Percentiles rank a stretch among this genome's conserved stretches.
phyloP scores from a whole-genome alignment of 495 filamentous ascomycete species.

The Oidiodendron maius region DNA sequence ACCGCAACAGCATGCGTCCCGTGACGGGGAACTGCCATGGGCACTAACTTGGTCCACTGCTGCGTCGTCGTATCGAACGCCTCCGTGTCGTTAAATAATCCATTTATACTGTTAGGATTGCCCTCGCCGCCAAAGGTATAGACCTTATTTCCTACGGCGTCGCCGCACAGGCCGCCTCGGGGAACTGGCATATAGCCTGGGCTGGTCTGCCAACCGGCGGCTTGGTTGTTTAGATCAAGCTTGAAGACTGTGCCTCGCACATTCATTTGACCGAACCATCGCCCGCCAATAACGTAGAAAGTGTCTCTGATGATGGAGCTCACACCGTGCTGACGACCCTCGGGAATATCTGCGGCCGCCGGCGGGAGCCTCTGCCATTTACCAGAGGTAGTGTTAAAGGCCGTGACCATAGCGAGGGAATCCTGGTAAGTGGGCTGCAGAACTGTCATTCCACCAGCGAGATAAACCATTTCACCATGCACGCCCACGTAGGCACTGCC shows the following conservation, averaged over 20 bases:
- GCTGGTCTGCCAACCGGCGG: constrained; percentile 25
- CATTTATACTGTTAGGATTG: constrained; percentile 20
- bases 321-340: constrained; percentile 30
- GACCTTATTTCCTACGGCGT: constrained; percentile 25
- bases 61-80: constrained; percentile 29
- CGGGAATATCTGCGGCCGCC: constrained; percentile 27
- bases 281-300: constrained; percentile 32
- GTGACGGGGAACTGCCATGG: constrained; percentile 31
- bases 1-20: constrained; percentile 29
- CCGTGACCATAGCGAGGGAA: constrained; percentile 8
- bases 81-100: constrained; percentile 29
- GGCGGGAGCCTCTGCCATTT: constrained; percentile 23
- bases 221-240: constrained; percentile 24
- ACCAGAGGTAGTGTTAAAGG: constrained; percentile 25
- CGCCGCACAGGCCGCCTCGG: constrained; percentile 29
- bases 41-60: constrained; percentile 19
- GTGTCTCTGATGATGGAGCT: constrained; percentile 24
- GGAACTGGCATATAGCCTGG: constrained; percentile 31
- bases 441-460: too few relatives aligned
- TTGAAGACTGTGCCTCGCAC: constrained; percentile 30
- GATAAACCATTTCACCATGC: too few relatives aligned
- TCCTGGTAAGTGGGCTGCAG: too few relatives aligned
- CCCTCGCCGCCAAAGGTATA: constrained; percentile 39
- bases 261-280: constrained; percentile 20
- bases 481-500: too few relatives aligned